phyloP scores from a whole-genome alignment of 2,329 filamentous ascomycete species.

The Pyrenophora graminea region DNA sequence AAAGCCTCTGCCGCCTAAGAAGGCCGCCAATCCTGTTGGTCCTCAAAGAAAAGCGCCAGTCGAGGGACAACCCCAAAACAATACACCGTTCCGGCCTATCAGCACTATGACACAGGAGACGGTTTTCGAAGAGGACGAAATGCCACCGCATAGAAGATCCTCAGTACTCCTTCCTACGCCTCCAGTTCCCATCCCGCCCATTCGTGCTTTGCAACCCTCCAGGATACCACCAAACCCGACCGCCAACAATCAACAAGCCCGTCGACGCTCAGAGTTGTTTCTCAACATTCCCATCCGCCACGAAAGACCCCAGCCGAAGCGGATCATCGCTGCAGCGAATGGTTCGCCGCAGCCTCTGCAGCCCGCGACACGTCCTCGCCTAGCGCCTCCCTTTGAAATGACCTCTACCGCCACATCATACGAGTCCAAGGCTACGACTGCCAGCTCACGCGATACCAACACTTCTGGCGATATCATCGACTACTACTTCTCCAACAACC shows the following conservation, averaged over 20 bases:
- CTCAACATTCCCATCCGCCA: slow-evolving; percentile 40
- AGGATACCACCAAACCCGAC: slow-evolving; percentile 21
- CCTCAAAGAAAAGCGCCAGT: slow-evolving; percentile 11
- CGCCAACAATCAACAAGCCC: slow-evolving; percentile 8
- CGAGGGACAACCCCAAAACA: slow-evolving; percentile 7
- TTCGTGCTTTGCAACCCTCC: slow-evolving; percentile 40
- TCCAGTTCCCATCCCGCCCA: slow-evolving; percentile 40
- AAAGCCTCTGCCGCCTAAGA: slow-evolving; percentile 20
- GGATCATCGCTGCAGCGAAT: slow-evolving; percentile 12
- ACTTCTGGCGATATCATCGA: slow-evolving; percentile 42
- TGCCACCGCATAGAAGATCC: slow-evolving; percentile 27
- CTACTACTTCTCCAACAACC: slow-evolving; percentile 41
- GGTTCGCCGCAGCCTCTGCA: slow-evolving; percentile 16
- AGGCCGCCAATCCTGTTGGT: slow-evolving; percentile 5
- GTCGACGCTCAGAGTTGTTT: slow-evolving; percentile 34
- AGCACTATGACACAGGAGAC: slow-evolving; percentile 43
- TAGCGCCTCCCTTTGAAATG: slow-evolving; percentile 22
- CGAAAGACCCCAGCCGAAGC: slow-evolving; percentile 29
- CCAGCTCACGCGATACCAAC: slow-evolving; percentile 27
- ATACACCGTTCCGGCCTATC: slow-evolving; percentile 26
- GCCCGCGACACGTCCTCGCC: slow-evolving; percentile 9
- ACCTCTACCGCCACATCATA: slow-evolving; percentile 17
- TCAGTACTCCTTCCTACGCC: slow-evolving; percentile 39
- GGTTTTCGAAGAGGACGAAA: slow-evolving; percentile 47
- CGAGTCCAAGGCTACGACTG: slow-evolving; percentile 24